phyloP scores from a whole-genome alignment of 108 stramenopile species.

The Chaetoceros tenuissimus region DNA sequence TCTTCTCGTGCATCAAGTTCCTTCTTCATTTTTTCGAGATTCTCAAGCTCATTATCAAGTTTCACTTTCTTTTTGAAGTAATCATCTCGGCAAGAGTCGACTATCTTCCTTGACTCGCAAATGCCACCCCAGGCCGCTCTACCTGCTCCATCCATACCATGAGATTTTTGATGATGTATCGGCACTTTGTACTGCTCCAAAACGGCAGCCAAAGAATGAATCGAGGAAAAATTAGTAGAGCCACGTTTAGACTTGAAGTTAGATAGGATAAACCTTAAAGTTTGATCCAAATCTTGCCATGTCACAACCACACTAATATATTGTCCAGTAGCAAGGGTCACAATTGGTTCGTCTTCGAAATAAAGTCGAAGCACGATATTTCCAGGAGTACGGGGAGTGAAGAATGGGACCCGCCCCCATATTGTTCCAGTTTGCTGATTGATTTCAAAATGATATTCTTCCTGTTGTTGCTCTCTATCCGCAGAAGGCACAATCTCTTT shows the following conservation, averaged over 20 bases:
- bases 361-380: conserved; percentile 84
- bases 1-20: conserved; percentile 7
- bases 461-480: neutral
- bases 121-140: conserved; percentile 81
- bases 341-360: conserved; percentile 59
- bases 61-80: conserved; percentile 54
- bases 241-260: conserved; percentile 84
- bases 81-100: conserved; percentile 42
- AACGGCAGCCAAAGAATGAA: conserved; percentile 64
- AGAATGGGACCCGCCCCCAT: conserved; percentile 76
- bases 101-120: conserved; percentile 75
- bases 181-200: conserved; percentile 36
- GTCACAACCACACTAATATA: conserved; percentile 47
- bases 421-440: conserved; percentile 38
- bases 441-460: conserved; percentile 44
- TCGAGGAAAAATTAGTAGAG: conserved; percentile 57
- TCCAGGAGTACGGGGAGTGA: conserved; percentile 77
- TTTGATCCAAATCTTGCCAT: conserved; percentile 57
- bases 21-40: conserved; percentile 24
- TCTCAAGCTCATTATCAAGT: conserved; percentile 35
- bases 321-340: conserved; percentile 73
- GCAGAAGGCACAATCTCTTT: conserved; percentile 50
- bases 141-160: conserved; percentile 53
- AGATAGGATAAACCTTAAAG: conserved; percentile 73
- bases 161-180: neutral